Conservation (phyloP, 2,329 filamentous ascomycete genomes). For the Dryadomyces sulphureus region DNA sequence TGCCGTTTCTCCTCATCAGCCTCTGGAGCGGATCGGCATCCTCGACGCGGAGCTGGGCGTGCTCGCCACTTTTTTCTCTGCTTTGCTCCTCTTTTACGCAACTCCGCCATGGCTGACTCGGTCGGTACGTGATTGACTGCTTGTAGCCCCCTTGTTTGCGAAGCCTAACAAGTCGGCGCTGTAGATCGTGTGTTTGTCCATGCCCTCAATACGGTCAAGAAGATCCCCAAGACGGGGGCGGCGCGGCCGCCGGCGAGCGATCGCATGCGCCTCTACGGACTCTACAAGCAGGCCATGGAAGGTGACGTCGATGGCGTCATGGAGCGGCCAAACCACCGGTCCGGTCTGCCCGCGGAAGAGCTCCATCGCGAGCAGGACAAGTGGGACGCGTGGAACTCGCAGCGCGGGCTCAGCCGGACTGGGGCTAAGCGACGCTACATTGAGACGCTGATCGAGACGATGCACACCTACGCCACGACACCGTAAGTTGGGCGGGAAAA, state of each 20-base stretch:
- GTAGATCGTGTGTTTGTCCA: constrained; percentile 96
- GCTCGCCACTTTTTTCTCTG: not conserved
- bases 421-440: constrained; percentile 93
- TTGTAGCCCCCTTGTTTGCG: too few relatives aligned
- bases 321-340: constrained; percentile 52
- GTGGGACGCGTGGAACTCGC: constrained; percentile 92
- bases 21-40: constrained; percentile 1
- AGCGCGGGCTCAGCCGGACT: constrained; percentile 69
- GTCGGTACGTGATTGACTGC: too few relatives aligned
- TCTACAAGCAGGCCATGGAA: constrained; percentile 99
- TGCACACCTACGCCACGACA: constrained; percentile 90
- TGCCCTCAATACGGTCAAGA: constrained; percentile 96
- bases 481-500: too few relatives aligned
- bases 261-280: constrained; percentile 82
- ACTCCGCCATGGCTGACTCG: constrained; percentile 1
- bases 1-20: not conserved
- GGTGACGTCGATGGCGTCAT: constrained; percentile 91
- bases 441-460: constrained; percentile 84
- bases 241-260: constrained; percentile 74
- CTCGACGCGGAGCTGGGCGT: not conserved
- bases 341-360: constrained; percentile 34
- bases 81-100: not conserved
- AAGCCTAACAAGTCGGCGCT: too few relatives aligned
- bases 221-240: constrained; percentile 85
- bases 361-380: constrained; percentile 48